Evolutionary conservation across 148 eudicot genomes (phyloP).

Genomic region (Simmondsia chinensis): DNA sequence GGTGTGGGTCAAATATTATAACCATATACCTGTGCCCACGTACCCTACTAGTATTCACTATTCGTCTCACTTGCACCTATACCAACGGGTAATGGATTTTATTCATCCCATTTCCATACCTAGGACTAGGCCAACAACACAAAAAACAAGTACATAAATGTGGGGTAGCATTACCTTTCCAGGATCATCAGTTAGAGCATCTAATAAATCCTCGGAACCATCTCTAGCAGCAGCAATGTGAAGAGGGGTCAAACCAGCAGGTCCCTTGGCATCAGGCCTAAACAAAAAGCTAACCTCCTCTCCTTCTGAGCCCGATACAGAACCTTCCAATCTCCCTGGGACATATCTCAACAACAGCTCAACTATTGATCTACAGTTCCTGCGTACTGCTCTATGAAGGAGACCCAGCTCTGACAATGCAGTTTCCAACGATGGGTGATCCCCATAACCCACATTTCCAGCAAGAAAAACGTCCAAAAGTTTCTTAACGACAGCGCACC

Average conservation of each 20-base stretch:
- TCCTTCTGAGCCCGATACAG: constrained; percentile 5
- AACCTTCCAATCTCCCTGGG: constrained; percentile 19
- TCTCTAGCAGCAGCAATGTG: constrained; percentile 74
- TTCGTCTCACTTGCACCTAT: too few species aligned
- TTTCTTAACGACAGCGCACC: constrained; percentile 80
- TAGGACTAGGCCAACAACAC: background rate
- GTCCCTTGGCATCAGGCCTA: constrained; percentile 68
- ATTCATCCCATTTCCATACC: background rate
- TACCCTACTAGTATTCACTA: too few species aligned
- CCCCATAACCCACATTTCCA: constrained; percentile 45
- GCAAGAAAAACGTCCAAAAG: constrained; percentile 40
- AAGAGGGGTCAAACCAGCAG: constrained; percentile 86
- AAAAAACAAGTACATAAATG: background rate
- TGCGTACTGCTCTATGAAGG: constrained; percentile 66
- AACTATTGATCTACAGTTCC: constrained; percentile 60
- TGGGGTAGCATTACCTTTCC: constrained; percentile 33
- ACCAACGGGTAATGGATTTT: too few species aligned
- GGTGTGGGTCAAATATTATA: too few species aligned
- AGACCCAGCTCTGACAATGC: constrained; percentile 57
- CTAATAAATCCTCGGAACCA: constrained; percentile 56
- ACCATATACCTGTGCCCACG: too few species aligned
- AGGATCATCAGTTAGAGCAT: constrained; percentile 82
- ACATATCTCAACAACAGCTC: constrained; percentile 41
- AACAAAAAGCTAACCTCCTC: constrained; percentile 23
- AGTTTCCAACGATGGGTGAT: constrained; percentile 29